Conservation (phyloP, 2,329 filamentous ascomycete species). For the Colletotrichum brevisporum region DNA sequence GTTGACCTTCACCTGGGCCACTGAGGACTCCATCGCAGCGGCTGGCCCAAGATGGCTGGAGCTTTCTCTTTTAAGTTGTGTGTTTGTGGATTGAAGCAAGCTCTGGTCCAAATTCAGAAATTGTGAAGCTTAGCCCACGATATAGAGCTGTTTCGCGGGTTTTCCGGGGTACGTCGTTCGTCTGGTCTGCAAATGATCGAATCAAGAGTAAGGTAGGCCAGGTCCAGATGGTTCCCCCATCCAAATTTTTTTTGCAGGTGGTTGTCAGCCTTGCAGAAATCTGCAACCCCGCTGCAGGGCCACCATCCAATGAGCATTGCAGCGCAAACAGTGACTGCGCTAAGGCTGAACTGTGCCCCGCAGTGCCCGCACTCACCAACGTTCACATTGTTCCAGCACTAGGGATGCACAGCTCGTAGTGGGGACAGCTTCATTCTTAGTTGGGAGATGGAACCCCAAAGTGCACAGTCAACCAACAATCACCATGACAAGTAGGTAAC, state of each 20-base stretch:
- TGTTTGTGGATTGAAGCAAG: neutral
- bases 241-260: constrained; percentile 40
- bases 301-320: constrained; percentile 26
- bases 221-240: neutral
- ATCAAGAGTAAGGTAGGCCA: neutral
- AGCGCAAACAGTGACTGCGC: constrained; percentile 31
- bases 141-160: neutral
- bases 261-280: constrained; percentile 42
- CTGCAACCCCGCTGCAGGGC: constrained; percentile 27
- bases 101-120: neutral
- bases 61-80: neutral
- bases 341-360: constrained; percentile 35
- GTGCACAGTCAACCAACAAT: neutral
- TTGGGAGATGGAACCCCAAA: no score
- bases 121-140: neutral
- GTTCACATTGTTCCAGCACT: neutral
- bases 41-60: constrained; percentile 13
- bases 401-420: constrained; percentile 8
- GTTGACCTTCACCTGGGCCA: constrained; percentile 74
- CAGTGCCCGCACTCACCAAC: constrained; percentile 17
- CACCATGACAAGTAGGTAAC: neutral
- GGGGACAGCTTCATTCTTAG: neutral
- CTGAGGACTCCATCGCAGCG: constrained; percentile 54
- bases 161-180: neutral
- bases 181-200: constrained; percentile 10